Base-by-base conservation (phyloP, 2,329 filamentous ascomycete species). In the Neofusicoccum laricinum region DNA sequence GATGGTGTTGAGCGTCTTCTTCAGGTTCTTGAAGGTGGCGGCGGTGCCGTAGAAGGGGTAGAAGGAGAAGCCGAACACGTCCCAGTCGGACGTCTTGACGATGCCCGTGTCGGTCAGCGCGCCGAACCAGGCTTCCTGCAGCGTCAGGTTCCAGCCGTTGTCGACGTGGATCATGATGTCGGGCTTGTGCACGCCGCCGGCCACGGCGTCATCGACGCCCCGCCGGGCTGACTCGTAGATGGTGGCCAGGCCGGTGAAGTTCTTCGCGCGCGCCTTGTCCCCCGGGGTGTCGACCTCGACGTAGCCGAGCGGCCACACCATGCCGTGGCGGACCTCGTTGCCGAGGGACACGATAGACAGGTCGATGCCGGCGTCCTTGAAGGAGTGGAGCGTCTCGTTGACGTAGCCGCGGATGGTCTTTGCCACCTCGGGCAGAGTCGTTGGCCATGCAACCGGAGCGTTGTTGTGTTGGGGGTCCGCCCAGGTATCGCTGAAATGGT, bases 91-190 rank as follows among this genome's bases (percentile, higher is more conserved):
- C 0, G 78, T 69, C 2, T 73, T 70, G 3, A 88, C 78, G 0
- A 79, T 78, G 1, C 84, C 86, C 2, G 78, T 80, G 30, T 82
- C 82, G 76, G 90, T 91, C 19, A 64, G 53, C 11, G 51, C 51
- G 21, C 32, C 10, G 62, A 64, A 64, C 75, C 85, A 90, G 77
- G 82, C 87, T 66, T 89, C 78, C 71, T 91, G 89, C 3, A 84
- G 84, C 4, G 76, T 79, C 86, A 86, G 90, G 67, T 89, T 83
- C 87, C 88, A 92, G 19, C 89, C 89, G 70, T 90, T 89, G 73
- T 92, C 88, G 4, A 91, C 81, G 70, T 92, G 90, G 41, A 92
- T 85, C 86, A 92, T 87, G 74, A 91, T 90, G 71, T 88, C 85
- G 1, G 89, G 87, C 66, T 84, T 82, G 0, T 82, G 80, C 43